phyloP scores from a whole-genome alignment of 768 basidiomycete species.

The Tremella yokohamensis region DNA sequence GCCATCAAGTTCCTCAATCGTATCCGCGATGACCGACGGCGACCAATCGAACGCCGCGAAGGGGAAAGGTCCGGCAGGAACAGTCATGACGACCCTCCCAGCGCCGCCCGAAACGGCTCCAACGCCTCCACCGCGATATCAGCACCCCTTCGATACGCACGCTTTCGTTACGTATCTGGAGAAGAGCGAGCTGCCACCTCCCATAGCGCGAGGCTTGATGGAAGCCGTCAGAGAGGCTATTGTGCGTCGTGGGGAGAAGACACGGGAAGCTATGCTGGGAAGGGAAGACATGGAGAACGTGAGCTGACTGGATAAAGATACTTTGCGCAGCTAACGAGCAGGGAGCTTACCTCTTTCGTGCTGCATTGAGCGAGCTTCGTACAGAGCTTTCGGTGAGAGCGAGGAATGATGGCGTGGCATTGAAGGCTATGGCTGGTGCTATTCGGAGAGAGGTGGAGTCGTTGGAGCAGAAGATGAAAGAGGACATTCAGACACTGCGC shows the following conservation, averaged over 20 bases:
- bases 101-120: constrained; percentile 3
- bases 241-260: constrained; percentile 36
- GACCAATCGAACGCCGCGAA: too few relatives aligned
- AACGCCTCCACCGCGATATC: constrained; percentile 15
- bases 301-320: constrained; percentile 10
- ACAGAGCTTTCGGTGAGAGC: constrained; percentile 78
- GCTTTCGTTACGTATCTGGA: constrained; percentile 52
- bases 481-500: constrained; percentile 79
- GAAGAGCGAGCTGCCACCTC: constrained; percentile 36
- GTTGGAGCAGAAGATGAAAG: constrained; percentile 86
- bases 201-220: constrained; percentile 48
- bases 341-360: constrained; percentile 60
- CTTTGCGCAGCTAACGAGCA: not conserved
- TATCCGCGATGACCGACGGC: too few relatives aligned
- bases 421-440: constrained; percentile 70
- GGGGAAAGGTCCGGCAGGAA: not conserved
- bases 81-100: constrained; percentile 7
- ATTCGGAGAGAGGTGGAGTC: constrained; percentile 81
- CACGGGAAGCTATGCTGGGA: constrained; percentile 43
- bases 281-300: constrained; percentile 55
- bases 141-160: constrained; percentile 54
- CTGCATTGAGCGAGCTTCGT: constrained; percentile 83
- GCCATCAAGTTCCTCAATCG: too few relatives aligned
- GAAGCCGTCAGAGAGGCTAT: constrained; percentile 48
- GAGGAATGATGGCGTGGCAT: constrained; percentile 77